Base-by-base conservation (phyloP, 768 basidiomycete genomes). In the Brasilioporus rufonigricans region DNA sequence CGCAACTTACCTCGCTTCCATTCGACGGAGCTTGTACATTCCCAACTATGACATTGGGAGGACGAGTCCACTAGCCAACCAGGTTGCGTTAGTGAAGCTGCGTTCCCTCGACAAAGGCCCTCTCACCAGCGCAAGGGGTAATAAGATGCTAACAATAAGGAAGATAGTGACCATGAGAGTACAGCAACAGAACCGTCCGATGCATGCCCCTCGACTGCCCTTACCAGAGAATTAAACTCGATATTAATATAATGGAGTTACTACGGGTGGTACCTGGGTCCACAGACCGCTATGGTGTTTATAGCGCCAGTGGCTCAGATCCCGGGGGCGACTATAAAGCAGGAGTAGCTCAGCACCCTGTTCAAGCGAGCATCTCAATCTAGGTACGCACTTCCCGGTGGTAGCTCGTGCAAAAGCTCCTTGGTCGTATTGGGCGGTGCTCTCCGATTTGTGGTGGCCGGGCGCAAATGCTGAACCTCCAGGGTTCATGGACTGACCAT, bases 171-270 rank as follows among this genome's bases (percentile, higher is more conserved):
- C 81, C 78, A 92, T 77, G 21, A 92, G 46, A 13, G 85, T 84
- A 71, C 91, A 93, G 62, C 84, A 89, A 68, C 81, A 86, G 70
- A 92, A 86, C 59, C 91, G 72, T 49, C 86, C 83, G 36, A 83
- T 67, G 66, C 85, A 87, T 19, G 82, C 68, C 27, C 73, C 77
- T 53, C 85, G 73, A 50, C 83, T 74, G 16, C 89, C 87, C 86
- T 36, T 87, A 44, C 13, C 5, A 33, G 18, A 43, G 41, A 12
- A 40, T 62, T 18, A 40, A 41, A 33, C n/a, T 9, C 1, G 21
- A 41, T 11, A 21, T 9, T 10, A n/a, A n/a, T n/a, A 35, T 8
- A 48, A 10, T 31, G 40, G 16, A 46, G 43, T 13, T 40, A 26
- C 43, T 50, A 33, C 24, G 18, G 32, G 19, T 26, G 67, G 33